Conservation (phyloP, 2,329 filamentous ascomycete species). For the Botryosphaeria dothidea region DNA sequence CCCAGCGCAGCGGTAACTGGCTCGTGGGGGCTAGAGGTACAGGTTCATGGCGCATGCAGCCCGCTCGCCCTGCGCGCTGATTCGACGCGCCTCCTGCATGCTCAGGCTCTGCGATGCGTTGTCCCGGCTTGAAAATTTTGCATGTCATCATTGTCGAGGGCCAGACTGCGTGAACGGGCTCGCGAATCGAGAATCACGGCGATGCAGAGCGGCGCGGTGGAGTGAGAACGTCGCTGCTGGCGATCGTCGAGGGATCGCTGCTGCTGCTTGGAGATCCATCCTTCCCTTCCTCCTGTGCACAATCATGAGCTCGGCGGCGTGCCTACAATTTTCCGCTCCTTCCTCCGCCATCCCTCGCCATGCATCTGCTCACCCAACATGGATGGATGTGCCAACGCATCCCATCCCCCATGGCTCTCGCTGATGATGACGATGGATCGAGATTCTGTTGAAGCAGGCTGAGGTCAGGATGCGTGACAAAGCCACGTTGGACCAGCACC, state of each 20-base stretch:
- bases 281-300: background rate
- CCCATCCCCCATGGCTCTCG: background rate
- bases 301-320: background rate
- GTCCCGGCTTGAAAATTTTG: constrained; percentile 12
- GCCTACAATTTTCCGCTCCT: background rate
- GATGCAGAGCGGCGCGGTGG: constrained; percentile 10
- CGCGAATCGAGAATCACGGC: constrained; percentile 19
- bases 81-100: constrained; percentile 14
- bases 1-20: constrained; percentile 3
- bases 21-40: constrained; percentile 7
- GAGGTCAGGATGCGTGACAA: constrained; percentile 57
- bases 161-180: background rate
- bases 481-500: constrained; percentile 29
- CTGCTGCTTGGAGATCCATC: background rate
- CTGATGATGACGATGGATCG: constrained; percentile 44
- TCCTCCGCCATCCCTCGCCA: constrained; percentile 8
- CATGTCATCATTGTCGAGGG: constrained; percentile 9
- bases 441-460: constrained; percentile 59
- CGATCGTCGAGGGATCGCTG: constrained; percentile 15
- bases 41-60: constrained; percentile 10
- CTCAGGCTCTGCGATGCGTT: constrained; percentile 13
- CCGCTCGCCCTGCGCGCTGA: background rate
- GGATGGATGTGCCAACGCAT: constrained; percentile 16
- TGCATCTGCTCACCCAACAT: constrained; percentile 5
- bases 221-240: background rate